Percentiles rank a stretch among this genome's conserved stretches.
These are phyloP conservation scores for Artemisia annua DNA, from an alignment of 129 eudicot species.

Conservation along the genomic window DNA sequence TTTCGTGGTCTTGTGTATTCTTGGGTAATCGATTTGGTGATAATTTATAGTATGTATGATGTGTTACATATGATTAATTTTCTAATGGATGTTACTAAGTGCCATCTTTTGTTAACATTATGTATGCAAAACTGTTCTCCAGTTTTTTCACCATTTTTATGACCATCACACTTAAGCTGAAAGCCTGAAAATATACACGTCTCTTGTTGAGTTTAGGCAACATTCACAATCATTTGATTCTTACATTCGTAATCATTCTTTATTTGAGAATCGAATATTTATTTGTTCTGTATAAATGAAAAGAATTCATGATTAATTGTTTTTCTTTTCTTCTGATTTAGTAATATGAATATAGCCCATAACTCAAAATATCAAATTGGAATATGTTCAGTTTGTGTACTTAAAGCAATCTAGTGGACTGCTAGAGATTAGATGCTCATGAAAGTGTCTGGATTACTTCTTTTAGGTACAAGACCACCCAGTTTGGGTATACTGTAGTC, in stretches of 20 bases:
- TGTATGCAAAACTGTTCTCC: not conserved
- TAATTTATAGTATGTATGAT: too few relatives aligned
- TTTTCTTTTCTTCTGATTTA: not conserved
- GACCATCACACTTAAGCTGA: too few relatives aligned
- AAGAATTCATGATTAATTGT: not conserved
- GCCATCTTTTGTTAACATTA: slow-evolving; percentile 25
- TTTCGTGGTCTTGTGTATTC: too few relatives aligned
- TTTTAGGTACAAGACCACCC: too few relatives aligned
- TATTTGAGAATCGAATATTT: too few relatives aligned
- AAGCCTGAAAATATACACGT: not conserved
- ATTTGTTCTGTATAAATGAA: not conserved
- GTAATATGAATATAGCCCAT: not conserved
- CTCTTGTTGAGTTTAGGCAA: not conserved
- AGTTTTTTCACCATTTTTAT: not conserved
- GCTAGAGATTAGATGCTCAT: slow-evolving; percentile 14
- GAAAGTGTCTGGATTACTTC: slow-evolving; percentile 20
- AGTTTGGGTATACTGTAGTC: not conserved
- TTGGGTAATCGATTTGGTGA: too few relatives aligned
- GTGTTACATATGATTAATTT: slow-evolving; percentile 32
- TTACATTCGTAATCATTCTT: too few relatives aligned
- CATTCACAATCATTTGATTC: too few relatives aligned
- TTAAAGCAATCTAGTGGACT: slow-evolving; percentile 27
- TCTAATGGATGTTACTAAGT: slow-evolving; percentile 31
- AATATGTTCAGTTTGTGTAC: slow-evolving; percentile 28
- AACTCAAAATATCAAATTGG: not conserved